Percentiles rank a stretch among this genome's conserved stretches.
Evolutionary conservation across 2,329 filamentous ascomycete genomes (phyloP).

Genomic region (Talaromyces sp.): DNA sequence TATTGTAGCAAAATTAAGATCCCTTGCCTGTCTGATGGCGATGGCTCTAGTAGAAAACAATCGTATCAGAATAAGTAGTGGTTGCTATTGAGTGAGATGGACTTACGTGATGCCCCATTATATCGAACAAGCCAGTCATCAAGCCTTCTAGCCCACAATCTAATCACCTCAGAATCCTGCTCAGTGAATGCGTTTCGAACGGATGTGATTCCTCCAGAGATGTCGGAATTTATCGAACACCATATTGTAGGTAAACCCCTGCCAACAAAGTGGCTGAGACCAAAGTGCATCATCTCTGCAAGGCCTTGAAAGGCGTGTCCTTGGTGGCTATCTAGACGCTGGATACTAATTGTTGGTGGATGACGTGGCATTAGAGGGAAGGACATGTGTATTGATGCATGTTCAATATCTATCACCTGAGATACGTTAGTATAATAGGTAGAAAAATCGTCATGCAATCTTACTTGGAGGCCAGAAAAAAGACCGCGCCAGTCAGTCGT

Average conservation of each 20-base stretch:
- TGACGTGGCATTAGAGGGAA: conserved; percentile 31
- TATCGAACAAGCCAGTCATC: conserved; percentile 35
- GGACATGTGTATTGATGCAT: conserved; percentile 36
- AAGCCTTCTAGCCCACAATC: conserved; percentile 31
- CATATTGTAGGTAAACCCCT: conserved; percentile 33
- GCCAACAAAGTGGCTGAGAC: conserved; percentile 34
- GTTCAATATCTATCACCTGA: conserved; percentile 34
- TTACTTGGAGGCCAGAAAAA: conserved; percentile 32
- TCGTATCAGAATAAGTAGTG: background rate
- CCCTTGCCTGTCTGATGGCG: conserved; percentile 32
- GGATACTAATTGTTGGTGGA: conserved; percentile 23
- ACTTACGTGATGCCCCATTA: conserved; percentile 31
- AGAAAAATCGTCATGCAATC: background rate
- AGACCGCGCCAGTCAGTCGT: conserved; percentile 27
- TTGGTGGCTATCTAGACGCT: conserved; percentile 23
- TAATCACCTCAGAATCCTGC: conserved; percentile 30
- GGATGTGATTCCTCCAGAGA: conserved; percentile 8
- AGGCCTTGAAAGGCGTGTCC: conserved; percentile 31
- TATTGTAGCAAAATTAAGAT: conserved; percentile 36
- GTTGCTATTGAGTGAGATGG: background rate
- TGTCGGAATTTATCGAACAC: conserved; percentile 28
- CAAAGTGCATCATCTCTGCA: conserved; percentile 35
- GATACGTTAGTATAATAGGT: background rate
- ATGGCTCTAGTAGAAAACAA: conserved; percentile 20
- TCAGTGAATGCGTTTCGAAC: conserved; percentile 28